Percentiles rank a stretch among this genome's conserved stretches.
Conservation (phyloP, 805 yeast species). For the Monosporozyma unispora region DNA sequence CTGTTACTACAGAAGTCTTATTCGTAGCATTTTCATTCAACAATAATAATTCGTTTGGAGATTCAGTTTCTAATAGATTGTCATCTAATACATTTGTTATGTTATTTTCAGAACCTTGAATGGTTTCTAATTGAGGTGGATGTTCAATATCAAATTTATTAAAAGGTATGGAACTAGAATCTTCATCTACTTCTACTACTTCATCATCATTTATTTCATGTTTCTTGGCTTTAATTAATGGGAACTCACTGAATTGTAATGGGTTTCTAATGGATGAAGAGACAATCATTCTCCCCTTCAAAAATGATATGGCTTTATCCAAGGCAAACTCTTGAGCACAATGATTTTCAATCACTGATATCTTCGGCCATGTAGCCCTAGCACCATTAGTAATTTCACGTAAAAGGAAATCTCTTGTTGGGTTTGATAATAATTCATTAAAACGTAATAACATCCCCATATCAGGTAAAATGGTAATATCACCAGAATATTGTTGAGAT, state of each 20-base stretch:
- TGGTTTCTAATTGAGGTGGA: slow-evolving; percentile 1
- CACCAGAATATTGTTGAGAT: slow-evolving; percentile 84
- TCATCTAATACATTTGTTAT: slow-evolving; percentile 18
- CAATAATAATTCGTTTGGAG: slow-evolving; percentile 17
- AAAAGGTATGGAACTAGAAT: not conserved
- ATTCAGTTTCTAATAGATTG: slow-evolving; percentile 21
- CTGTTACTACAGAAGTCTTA: not conserved
- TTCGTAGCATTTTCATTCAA: slow-evolving; percentile 14
- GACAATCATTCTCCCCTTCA: slow-evolving; percentile 53
- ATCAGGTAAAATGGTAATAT: slow-evolving; percentile 82
- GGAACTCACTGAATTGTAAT: slow-evolving; percentile 17
- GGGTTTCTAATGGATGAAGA: slow-evolving; percentile 23
- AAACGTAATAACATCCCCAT: slow-evolving; percentile 44
- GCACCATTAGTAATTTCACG: slow-evolving; percentile 69
- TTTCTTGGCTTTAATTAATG: slow-evolving; percentile 14
- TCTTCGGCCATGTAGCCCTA: slow-evolving; percentile 84
- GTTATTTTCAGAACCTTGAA: not conserved
- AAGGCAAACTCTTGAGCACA: slow-evolving; percentile 84
- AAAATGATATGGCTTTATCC: slow-evolving; percentile 59
- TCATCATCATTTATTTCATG: not conserved
- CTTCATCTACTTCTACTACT: not conserved
- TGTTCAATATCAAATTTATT: not conserved
- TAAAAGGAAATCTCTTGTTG: slow-evolving; percentile 63
- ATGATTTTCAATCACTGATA: slow-evolving; percentile 76
- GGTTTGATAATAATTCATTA: slow-evolving; percentile 60